A percentile compares a stretch with the other conserved stretches of the same genome.
phyloP scores from a whole-genome alignment of 2,329 filamentous ascomycete genomes.

The Elsinoe ampelina region DNA sequence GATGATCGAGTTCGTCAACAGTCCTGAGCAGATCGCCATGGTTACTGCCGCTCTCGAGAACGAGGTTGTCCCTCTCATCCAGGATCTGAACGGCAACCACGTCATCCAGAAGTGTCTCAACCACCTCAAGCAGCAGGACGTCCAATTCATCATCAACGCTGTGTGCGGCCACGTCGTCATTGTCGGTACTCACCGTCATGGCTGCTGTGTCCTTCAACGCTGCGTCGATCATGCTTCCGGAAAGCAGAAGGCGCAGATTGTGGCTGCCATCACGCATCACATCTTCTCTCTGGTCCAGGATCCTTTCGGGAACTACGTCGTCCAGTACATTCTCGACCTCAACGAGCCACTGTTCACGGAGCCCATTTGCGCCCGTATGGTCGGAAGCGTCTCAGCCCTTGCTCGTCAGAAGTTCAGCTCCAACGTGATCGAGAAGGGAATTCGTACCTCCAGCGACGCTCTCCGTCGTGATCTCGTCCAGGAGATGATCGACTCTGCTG shows the following conservation, averaged over 20 bases:
- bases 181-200: conserved; percentile 93
- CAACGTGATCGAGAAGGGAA: conserved; percentile 89
- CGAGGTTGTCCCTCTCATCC: conserved; percentile 86
- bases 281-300: conserved; percentile 88
- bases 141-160: conserved; percentile 94
- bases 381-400: conserved; percentile 57
- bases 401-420: conserved; percentile 99
- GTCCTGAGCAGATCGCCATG: conserved; percentile 70
- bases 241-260: conserved; percentile 77
- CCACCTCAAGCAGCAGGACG: conserved; percentile 73
- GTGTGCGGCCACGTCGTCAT: conserved; percentile 79
- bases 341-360: conserved; percentile 82
- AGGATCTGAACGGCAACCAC: conserved; percentile 96
- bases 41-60: conserved; percentile 77
- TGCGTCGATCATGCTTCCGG: conserved; percentile 96
- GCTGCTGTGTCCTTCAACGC: conserved; percentile 93
- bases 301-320: conserved; percentile 96
- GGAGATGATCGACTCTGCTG: conserved; percentile 63
- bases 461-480: conserved; percentile 75
- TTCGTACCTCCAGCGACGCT: conserved; percentile 68
- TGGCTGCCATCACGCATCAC: conserved; percentile 76
- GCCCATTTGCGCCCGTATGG: conserved; percentile 74
- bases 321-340: conserved; percentile 94
- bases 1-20: conserved; percentile 97
- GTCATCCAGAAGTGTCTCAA: conserved; percentile 99